Percentiles rank a stretch among this genome's conserved stretches.
Conservation (phyloP, 805 yeast species). For the Peterozyma toletana region DNA sequence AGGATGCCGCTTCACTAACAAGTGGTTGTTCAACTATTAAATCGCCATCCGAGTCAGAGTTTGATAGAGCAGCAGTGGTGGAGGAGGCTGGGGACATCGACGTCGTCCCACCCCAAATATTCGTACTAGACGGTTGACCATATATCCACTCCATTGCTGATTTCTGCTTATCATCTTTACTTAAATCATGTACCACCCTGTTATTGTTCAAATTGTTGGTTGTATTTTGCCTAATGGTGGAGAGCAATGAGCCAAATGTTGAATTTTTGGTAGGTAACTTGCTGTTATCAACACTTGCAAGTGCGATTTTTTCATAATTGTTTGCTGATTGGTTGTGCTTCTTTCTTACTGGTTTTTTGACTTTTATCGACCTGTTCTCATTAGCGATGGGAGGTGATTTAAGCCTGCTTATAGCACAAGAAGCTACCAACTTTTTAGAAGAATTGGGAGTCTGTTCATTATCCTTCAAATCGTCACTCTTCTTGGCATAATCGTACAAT, state of each 20-base stretch:
- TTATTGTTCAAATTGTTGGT: neutral
- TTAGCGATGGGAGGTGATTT: conserved; percentile 6
- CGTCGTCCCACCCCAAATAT: neutral
- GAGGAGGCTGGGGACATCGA: conserved; percentile 6
- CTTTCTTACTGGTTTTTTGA: conserved; percentile 7
- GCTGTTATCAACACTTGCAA: neutral
- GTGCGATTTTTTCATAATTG: neutral
- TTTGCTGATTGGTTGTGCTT: conserved; percentile 1
- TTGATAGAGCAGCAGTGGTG: neutral
- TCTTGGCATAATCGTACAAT: conserved; percentile 16
- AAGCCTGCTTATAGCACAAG: too few relatives aligned
- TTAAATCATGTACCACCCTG: neutral
- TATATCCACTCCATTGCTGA: too few relatives aligned
- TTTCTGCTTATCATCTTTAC: neutral
- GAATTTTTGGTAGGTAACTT: neutral
- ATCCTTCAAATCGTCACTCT: conserved; percentile 3
- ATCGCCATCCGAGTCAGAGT: neutral
- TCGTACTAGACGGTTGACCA: neutral
- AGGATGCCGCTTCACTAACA: neutral
- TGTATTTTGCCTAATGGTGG: conserved; percentile 2
- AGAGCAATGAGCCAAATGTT: neutral
- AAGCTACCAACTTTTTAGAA: too few relatives aligned
- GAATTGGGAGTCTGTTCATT: neutral
- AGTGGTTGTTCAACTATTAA: neutral
- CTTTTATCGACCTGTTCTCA: conserved; percentile 10